Conservation (phyloP, 495 filamentous ascomycete species). For the Letharia columbiana region DNA sequence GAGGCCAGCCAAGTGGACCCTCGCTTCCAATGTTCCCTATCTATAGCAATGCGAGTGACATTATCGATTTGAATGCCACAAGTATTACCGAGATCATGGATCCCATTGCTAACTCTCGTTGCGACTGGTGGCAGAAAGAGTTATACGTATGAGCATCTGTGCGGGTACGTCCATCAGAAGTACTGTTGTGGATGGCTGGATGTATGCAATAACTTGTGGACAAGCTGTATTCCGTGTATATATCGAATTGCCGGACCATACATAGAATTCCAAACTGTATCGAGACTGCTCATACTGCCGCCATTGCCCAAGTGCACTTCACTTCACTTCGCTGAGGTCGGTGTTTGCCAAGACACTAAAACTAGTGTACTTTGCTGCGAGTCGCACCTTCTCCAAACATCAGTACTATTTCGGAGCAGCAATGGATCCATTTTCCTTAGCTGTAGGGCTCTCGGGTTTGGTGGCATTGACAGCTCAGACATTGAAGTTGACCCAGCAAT, state of each 20-base stretch:
- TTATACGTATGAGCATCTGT: constrained; percentile 14
- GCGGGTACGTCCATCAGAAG: background rate
- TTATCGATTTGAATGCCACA: constrained; percentile 37
- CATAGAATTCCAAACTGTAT: background rate
- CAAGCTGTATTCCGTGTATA: background rate
- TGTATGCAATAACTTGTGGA: background rate
- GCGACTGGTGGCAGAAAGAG: constrained; percentile 33
- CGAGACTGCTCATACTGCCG: background rate
- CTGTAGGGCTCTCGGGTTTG: constrained; percentile 12
- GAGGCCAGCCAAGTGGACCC: constrained; percentile 34
- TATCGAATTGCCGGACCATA: background rate
- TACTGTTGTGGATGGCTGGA: background rate
- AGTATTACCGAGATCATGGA: constrained; percentile 38
- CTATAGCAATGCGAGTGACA: constrained; percentile 33
- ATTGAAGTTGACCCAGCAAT: constrained; percentile 4
- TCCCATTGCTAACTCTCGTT: constrained; percentile 38
- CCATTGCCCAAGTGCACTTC: background rate
- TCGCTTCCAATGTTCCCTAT: constrained; percentile 35
- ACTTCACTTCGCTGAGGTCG: background rate
- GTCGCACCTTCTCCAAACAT: no score
- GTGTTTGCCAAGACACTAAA: background rate
- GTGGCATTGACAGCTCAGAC: background rate
- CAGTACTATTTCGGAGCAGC: background rate
- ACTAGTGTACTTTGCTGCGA: background rate
- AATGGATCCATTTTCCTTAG: constrained; percentile 19